These are phyloP conservation scores for Suillus decipiens DNA, from an alignment of 768 basidiomycete genomes.

Conservation along the genomic window DNA sequence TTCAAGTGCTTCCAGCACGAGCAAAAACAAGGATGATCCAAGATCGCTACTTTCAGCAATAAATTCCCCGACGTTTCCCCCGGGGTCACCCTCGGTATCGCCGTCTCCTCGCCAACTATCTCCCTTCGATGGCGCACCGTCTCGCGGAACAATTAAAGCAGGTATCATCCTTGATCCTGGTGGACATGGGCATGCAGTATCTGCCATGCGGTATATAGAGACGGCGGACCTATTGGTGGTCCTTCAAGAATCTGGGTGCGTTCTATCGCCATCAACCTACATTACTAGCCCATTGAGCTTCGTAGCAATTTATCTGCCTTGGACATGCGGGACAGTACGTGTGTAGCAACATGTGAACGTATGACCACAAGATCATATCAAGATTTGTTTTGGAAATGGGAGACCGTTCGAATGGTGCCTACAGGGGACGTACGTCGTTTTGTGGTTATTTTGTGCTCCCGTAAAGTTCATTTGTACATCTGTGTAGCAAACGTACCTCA, in stretches of 20 bases:
- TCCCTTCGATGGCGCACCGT: constrained; percentile 18
- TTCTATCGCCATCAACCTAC: constrained; percentile 6
- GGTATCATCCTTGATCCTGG: constrained; percentile 49
- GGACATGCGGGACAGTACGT: constrained; percentile 52
- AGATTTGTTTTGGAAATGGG: constrained; percentile 22
- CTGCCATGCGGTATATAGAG: constrained; percentile 49
- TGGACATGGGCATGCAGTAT: constrained; percentile 42
- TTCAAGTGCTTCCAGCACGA: constrained; percentile 15
- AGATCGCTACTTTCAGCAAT: constrained; percentile 49
- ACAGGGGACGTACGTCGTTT: neutral
- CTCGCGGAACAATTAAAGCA: constrained; percentile 23
- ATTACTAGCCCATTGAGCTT: constrained; percentile 11
- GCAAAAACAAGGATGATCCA: constrained; percentile 32
- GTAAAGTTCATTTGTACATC: constrained; percentile 1
- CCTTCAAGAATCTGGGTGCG: constrained; percentile 69
- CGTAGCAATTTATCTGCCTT: constrained; percentile 56
- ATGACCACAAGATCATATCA: constrained; percentile 7
- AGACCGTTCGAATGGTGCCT: neutral
- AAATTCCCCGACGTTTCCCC: constrained; percentile 44
- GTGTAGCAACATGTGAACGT: constrained; percentile 29
- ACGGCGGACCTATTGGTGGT: constrained; percentile 46
- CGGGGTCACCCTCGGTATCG: constrained; percentile 38
- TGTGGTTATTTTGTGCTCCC: neutral
- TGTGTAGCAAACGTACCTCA: constrained; percentile 27
- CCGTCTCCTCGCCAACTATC: constrained; percentile 33